phyloP scores from a whole-genome alignment of 2,329 filamentous ascomycete species.

The Fusarium foetens region DNA sequence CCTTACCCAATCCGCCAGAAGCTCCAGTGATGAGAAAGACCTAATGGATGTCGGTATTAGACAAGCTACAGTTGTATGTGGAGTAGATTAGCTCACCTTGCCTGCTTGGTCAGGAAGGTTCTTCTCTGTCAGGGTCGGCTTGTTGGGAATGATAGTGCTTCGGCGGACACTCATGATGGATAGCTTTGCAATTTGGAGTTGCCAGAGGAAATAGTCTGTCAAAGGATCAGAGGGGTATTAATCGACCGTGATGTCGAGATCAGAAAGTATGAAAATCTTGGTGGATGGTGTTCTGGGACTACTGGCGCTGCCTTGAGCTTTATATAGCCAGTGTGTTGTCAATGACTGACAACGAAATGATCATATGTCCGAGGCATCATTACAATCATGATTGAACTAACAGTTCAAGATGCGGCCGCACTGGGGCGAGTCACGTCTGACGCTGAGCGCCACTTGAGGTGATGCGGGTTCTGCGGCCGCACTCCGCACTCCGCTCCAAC shows the following conservation, averaged over 20 bases:
- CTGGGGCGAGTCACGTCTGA: accelerated
- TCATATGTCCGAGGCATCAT: accelerated
- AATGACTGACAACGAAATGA: accelerated
- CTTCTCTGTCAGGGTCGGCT: not conserved
- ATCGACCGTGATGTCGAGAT: too few relatives aligned
- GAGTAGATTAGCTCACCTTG: slow-evolving; percentile 50
- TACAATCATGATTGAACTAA: accelerated
- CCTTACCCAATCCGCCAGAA: slow-evolving; percentile 57
- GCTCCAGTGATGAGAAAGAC: slow-evolving; percentile 55
- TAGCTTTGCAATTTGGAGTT: not conserved
- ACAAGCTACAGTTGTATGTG: accelerated
- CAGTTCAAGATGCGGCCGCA: not conserved
- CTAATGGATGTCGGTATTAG: accelerated
- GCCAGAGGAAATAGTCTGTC: too few relatives aligned
- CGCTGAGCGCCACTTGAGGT: accelerated
- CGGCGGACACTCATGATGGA: not conserved
- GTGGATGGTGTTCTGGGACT: not conserved
- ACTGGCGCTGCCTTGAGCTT: not conserved
- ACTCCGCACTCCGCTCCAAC: not conserved
- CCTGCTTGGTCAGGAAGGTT: not conserved
- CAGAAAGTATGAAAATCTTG: not conserved
- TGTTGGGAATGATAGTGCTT: not conserved
- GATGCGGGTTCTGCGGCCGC: not conserved
- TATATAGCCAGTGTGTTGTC: not conserved
- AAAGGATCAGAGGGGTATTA: too few relatives aligned